Evolutionary conservation across 345 rosid species (phyloP).

Genomic region (Eutrema heterophyllum): DNA sequence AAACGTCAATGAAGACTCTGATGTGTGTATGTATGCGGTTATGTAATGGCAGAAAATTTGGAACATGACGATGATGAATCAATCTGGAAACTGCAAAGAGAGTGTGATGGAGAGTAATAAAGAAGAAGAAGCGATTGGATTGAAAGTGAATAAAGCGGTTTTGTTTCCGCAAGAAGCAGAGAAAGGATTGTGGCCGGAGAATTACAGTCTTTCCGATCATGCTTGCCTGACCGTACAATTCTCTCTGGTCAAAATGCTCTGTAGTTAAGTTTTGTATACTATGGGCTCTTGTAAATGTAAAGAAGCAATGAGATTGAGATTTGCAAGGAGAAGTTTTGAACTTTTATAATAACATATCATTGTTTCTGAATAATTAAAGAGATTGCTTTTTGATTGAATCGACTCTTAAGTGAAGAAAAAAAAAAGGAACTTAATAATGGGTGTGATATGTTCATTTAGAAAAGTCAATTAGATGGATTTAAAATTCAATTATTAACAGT

Average conservation of each 20-base stretch:
- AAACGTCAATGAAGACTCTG: neutral
- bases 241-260: conserved; percentile 65
- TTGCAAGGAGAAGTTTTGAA: neutral
- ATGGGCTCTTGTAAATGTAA: neutral
- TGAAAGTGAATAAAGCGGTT: conserved; percentile 67
- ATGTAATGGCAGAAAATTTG: conserved; percentile 34
- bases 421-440: neutral
- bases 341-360: neutral
- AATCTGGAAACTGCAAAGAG: conserved; percentile 25
- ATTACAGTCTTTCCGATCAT: conserved; percentile 82
- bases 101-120: conserved; percentile 14
- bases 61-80: conserved; percentile 33
- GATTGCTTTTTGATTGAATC: neutral
- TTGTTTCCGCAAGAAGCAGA: conserved; percentile 87
- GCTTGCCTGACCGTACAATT: conserved; percentile 83
- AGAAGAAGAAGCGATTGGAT: conserved; percentile 52
- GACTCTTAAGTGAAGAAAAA: neutral
- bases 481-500: neutral
- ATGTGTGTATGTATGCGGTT: neutral
- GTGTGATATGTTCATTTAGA: neutral
- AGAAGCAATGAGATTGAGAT: neutral
- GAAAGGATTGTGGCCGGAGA: conserved; percentile 88
- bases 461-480: neutral
- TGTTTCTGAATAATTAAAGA: neutral
- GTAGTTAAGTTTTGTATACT: conserved; percentile 25